These are phyloP conservation scores for Phaseolus coccineus DNA, from an alignment of 331 rosid species.

Conservation along the genomic window DNA sequence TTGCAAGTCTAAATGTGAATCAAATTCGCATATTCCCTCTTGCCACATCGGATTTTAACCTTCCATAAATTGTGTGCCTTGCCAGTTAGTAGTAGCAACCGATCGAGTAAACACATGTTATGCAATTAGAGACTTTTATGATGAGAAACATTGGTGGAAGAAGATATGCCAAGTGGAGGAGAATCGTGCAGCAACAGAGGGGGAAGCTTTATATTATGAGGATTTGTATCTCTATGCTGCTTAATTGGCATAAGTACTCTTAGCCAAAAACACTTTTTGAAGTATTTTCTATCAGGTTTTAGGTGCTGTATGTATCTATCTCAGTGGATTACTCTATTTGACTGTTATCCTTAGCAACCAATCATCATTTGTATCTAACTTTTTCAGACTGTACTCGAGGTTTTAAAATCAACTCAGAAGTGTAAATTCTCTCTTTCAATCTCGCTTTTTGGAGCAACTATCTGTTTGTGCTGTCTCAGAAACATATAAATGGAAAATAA, in stretches of 20 bases:
- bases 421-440: slow-evolving; percentile 29
- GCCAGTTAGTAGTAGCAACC: slow-evolving; percentile 31
- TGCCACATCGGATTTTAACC: slow-evolving; percentile 39
- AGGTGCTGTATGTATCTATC: slow-evolving; percentile 24
- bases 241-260: slow-evolving; percentile 76
- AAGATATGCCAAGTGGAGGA: slow-evolving; percentile 73
- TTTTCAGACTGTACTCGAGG: slow-evolving; percentile 29
- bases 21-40: neutral
- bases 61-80: slow-evolving; percentile 48
- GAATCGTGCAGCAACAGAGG: slow-evolving; percentile 75
- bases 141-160: slow-evolving; percentile 51
- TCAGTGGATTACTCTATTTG: slow-evolving; percentile 29
- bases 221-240: slow-evolving; percentile 85
- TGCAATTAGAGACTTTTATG: slow-evolving; percentile 24
- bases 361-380: slow-evolving; percentile 23
- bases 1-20: slow-evolving; percentile 35
- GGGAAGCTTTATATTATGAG: slow-evolving; percentile 86
- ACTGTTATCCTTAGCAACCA: slow-evolving; percentile 14
- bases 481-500: slow-evolving; percentile 38
- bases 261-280: slow-evolving; percentile 34
- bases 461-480: slow-evolving; percentile 39
- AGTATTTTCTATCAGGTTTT: slow-evolving; percentile 30
- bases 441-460: neutral
- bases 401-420: slow-evolving; percentile 34
- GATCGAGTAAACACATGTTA: slow-evolving; percentile 6